Evolutionary conservation across 768 basidiomycete genomes (phyloP).

Genomic region (Podaxis sp.): DNA sequence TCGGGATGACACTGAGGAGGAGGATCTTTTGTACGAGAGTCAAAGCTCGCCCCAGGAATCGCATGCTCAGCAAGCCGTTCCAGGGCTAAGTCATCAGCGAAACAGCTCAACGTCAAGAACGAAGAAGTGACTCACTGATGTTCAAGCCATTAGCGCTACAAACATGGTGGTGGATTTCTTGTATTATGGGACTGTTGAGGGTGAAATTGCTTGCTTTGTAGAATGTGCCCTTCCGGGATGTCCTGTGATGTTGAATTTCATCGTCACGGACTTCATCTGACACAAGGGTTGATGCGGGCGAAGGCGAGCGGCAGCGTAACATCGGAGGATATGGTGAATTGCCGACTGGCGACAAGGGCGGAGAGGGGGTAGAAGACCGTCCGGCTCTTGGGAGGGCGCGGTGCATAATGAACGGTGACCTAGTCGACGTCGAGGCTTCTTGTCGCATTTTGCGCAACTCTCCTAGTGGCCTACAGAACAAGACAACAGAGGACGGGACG

Average conservation of each 20-base stretch:
- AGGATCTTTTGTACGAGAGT: neutral
- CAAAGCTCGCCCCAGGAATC: neutral
- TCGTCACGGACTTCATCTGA: neutral
- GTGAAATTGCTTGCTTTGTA: neutral
- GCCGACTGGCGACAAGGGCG: neutral
- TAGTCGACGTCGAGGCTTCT: neutral
- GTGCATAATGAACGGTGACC: neutral
- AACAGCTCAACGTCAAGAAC: neutral
- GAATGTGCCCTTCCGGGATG: neutral
- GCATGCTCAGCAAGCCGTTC: neutral
- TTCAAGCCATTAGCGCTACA: neutral
- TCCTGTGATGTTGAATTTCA: neutral
- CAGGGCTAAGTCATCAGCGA: neutral
- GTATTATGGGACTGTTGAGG: neutral
- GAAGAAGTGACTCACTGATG: neutral
- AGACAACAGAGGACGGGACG: neutral
- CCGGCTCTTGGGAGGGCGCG: no score
- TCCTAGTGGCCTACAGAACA: neutral
- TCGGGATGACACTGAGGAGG: slow-evolving; percentile 2
- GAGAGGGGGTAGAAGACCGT: neutral
- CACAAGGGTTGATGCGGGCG: neutral
- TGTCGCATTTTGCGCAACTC: neutral
- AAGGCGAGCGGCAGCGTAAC: neutral
- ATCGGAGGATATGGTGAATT: neutral
- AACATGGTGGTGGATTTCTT: neutral